Evolutionary conservation across 1,284 basidiomycete genomes (phyloP), one percentile per base, ranked within the genome.

Genomic region (Waitea zeae): DNA sequence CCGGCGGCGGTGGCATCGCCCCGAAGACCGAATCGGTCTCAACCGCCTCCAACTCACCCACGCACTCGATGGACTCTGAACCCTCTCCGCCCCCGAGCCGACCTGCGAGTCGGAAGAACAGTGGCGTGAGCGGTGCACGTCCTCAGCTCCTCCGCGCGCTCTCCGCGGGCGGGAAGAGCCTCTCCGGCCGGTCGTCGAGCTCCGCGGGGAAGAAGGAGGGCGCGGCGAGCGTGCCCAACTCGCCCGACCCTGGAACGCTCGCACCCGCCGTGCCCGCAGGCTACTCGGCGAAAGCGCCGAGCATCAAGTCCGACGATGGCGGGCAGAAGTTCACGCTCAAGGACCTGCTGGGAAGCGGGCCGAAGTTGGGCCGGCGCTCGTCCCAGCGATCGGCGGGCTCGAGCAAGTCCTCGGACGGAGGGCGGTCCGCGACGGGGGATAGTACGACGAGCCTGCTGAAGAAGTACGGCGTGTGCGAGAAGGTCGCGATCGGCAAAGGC

Each of bases 391-490:
- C 77, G 2, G 70, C 64, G 2, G 24, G 24, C 9, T 61, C 76
- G 50, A 59, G 57, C 46, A 72, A 67, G 50, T 79, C 75, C 20
- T 9, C 9, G 24, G 24, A 26, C 9, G n/a, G n/a, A n/a, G n/a
- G n/a, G n/a, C n/a, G n/a, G n/a, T 9, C 9, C 24, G 24, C 7
- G 24, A 77, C 80, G 45, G 77, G 73, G 2, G 78, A 74, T 36
- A 75, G 70, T 42, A 56, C 64, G 3, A 54, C 59, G 28, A 79
- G 74, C 47, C 53, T 89, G 41, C 56, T 80, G 36, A 81, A 93
- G 56, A 97, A 97, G 66, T 98, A 98, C 49, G 93, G 93, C 22
- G 79, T 96, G 4, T 97, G 92, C 57, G 89, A 95, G 58, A 89
- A 90, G 58, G 75, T 90, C 12, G 89, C 92, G 6, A 96, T 98